Conservation (phyloP, 1,284 basidiomycete genomes). For the Retiboletus flavoniger region DNA sequence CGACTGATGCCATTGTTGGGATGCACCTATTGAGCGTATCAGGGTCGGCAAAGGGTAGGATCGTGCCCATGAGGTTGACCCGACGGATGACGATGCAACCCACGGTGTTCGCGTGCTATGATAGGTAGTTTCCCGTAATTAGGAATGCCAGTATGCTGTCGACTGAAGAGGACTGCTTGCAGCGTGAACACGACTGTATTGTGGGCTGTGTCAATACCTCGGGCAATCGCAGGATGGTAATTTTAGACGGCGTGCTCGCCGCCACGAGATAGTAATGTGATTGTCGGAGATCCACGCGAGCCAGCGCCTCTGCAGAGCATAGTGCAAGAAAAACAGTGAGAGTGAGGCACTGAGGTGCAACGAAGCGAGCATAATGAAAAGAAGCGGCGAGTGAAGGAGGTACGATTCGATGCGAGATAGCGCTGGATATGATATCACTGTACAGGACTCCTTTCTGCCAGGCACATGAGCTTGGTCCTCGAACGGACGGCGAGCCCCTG, state of each 20-base stretch:
- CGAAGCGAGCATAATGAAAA: conserved; percentile 12
- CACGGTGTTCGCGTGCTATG: conserved; percentile 2
- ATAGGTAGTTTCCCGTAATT: not conserved
- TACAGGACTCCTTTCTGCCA: conserved; percentile 2
- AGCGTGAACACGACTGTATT: not conserved
- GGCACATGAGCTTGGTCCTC: conserved; percentile 5
- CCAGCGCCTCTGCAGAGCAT: conserved; percentile 8
- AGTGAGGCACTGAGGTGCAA: conserved; percentile 9
- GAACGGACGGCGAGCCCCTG: not conserved
- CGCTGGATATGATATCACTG: conserved; percentile 6
- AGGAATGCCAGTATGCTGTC: not conserved
- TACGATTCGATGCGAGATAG: not conserved
- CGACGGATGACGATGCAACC: not conserved
- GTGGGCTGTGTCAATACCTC: conserved; percentile 10
- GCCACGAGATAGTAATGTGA: conserved; percentile 7
- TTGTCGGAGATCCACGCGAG: conserved; percentile 19
- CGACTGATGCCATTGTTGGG: not conserved
- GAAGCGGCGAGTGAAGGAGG: not conserved
- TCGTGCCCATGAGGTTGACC: not conserved
- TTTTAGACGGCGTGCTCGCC: conserved; percentile 6
- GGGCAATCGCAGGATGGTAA: not conserved
- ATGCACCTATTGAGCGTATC: not conserved
- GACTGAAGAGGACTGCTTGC: not conserved
- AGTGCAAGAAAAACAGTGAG: not conserved
- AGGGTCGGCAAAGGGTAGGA: conserved; percentile 15